Conservation (phyloP, 805 yeast species). For the Candida yuanshanica region DNA sequence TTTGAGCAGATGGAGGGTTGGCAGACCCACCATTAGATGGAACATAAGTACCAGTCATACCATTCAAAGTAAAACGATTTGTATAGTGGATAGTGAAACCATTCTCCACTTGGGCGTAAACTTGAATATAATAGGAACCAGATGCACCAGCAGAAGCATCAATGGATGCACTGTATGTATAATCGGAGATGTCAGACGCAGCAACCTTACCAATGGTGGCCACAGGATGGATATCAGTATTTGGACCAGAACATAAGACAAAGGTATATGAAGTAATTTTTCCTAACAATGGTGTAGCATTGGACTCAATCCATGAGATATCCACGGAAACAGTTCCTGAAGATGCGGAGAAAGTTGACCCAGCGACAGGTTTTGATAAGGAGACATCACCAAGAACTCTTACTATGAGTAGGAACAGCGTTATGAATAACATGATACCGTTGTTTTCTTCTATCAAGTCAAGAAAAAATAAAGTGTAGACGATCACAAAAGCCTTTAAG, state of each 20-base stretch:
- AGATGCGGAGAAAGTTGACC: slow-evolving; percentile 16
- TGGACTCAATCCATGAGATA: slow-evolving; percentile 54
- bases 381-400: slow-evolving; percentile 22
- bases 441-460: too few species aligned
- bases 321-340: slow-evolving; percentile 25
- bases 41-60: slow-evolving; percentile 60
- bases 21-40: slow-evolving; percentile 43
- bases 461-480: too few species aligned
- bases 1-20: slow-evolving; percentile 38
- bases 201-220: slow-evolving; percentile 27
- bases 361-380: slow-evolving; percentile 20
- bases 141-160: slow-evolving; percentile 41
- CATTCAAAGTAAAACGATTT: slow-evolving; percentile 55
- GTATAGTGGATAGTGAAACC: slow-evolving; percentile 62
- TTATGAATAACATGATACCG: background rate
- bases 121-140: slow-evolving; percentile 73
- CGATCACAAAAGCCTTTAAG: too few species aligned
- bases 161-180: slow-evolving; percentile 35
- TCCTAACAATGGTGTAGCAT: slow-evolving; percentile 38
- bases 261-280: slow-evolving; percentile 44
- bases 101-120: slow-evolving; percentile 38
- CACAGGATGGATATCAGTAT: slow-evolving; percentile 39
- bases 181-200: slow-evolving; percentile 27
- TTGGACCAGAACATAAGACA: slow-evolving; percentile 64
- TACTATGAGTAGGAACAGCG: background rate